phyloP scores from a whole-genome alignment of 1,284 basidiomycete genomes.

The Anthracocystis panici-leucophaei region DNA sequence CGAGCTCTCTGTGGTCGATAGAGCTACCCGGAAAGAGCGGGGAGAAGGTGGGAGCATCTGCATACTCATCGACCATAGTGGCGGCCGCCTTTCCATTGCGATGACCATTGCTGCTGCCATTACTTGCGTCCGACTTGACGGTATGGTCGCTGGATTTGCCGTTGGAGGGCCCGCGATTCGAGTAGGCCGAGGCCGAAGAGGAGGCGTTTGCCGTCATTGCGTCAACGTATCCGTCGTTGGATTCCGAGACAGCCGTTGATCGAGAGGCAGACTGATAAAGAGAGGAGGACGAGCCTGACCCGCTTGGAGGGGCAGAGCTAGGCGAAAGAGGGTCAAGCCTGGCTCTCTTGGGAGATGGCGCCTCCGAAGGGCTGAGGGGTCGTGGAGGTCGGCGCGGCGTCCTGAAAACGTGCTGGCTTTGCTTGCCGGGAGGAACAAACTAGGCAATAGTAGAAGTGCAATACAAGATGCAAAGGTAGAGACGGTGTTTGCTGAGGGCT shows the following conservation, averaged over 20 bases:
- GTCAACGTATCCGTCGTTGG: not conserved
- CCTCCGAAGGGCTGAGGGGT: constrained; percentile 34
- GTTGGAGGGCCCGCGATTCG: constrained; percentile 34
- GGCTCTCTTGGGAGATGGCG: constrained; percentile 34
- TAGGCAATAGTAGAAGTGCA: not conserved
- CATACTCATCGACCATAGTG: constrained; percentile 25
- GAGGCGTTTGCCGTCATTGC: constrained; percentile 25
- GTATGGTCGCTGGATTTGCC: constrained; percentile 16
- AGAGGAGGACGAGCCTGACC: constrained; percentile 14
- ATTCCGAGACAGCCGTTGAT: not conserved
- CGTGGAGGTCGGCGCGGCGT: constrained; percentile 35
- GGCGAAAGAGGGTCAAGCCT: constrained; percentile 20
- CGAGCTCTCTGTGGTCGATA: constrained; percentile 84
- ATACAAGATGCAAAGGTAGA: not conserved
- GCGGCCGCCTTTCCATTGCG: constrained; percentile 17
- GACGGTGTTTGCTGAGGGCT: not conserved
- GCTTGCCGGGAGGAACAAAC: constrained; percentile 21
- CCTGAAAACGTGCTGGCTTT: constrained; percentile 35
- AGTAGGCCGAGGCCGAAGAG: constrained; percentile 5
- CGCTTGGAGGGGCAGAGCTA: constrained; percentile 23
- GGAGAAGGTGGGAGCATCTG: constrained; percentile 17
- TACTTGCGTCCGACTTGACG: constrained; percentile 20
- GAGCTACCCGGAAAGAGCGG: constrained; percentile 47
- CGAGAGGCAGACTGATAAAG: not conserved
- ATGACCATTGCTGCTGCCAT: constrained; percentile 29